Evolutionary conservation across 208 protist genomes (phyloP).

Genomic region (Trypanosoma lewisi): DNA sequence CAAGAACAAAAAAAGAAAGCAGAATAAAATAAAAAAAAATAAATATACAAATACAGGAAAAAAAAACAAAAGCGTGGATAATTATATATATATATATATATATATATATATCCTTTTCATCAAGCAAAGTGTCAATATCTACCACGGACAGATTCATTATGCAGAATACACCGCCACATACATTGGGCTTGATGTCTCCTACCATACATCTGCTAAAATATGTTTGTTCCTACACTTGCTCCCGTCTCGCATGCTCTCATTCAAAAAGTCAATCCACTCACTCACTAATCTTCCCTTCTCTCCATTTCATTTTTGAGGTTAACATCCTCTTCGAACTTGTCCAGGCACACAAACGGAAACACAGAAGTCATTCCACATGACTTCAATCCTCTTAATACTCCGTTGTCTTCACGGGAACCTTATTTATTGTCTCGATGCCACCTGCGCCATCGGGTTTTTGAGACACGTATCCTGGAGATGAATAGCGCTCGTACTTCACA

Average conservation of each 20-base stretch:
- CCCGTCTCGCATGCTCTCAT: neutral
- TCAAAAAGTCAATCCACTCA: neutral
- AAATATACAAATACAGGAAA: conserved; percentile 6
- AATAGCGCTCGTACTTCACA: conserved; percentile 73
- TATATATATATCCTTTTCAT: neutral
- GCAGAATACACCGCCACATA: neutral
- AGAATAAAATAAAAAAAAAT: conserved; percentile 4
- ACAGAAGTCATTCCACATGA: neutral
- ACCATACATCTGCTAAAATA: neutral
- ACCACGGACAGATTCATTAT: neutral
- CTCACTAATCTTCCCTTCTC: neutral
- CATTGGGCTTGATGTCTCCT: neutral
- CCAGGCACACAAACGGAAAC: conserved; percentile 10
- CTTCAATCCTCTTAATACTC: conserved; percentile 57
- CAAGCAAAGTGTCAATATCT: neutral
- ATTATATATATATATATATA: conserved; percentile 2
- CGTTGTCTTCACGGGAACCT: conserved; percentile 63
- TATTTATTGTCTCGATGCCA: conserved; percentile 57
- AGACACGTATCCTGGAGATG: conserved; percentile 64
- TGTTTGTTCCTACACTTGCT: neutral
- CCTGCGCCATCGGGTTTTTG: conserved; percentile 63
- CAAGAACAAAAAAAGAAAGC: neutral
- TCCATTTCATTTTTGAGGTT: no score
- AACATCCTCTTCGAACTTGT: no score
- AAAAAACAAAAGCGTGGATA: conserved; percentile 1